phyloP scores from a whole-genome alignment of 2,329 filamentous ascomycete species.

The Fusarium bulbicola region DNA sequence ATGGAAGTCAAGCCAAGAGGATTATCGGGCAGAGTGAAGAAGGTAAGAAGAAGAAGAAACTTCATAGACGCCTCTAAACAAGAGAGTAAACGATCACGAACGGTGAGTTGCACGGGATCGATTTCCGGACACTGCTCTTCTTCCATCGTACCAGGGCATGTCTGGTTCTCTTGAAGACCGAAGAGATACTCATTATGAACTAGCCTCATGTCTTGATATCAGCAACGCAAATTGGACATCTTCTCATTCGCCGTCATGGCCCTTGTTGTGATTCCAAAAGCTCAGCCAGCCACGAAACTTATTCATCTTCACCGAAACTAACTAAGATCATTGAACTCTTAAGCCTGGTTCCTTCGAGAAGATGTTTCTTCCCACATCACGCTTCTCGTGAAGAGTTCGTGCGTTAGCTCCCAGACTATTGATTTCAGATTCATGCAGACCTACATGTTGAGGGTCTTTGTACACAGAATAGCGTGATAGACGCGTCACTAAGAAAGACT shows the following conservation, averaged over 20 bases:
- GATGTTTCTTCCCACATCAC: neutral
- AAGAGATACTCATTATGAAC: neutral
- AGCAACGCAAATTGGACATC: neutral
- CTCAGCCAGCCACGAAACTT: neutral
- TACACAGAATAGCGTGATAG: neutral
- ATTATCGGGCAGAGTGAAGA: rapidly evolving
- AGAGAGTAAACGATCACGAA: rapidly evolving
- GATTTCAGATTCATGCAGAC: constrained; percentile 2
- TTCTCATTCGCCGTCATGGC: rapidly evolving
- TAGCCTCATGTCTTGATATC: rapidly evolving
- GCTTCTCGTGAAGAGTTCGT: neutral
- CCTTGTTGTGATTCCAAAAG: neutral
- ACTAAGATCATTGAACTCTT: neutral
- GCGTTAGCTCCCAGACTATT: neutral
- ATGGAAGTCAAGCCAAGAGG: rapidly evolving
- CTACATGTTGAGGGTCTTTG: neutral
- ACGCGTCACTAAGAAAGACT: neutral
- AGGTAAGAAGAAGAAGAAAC: rapidly evolving
- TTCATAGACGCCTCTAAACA: too few species aligned
- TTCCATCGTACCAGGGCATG: too few species aligned
- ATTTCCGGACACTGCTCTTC: neutral
- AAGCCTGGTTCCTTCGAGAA: rapidly evolving
- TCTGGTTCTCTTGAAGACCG: rapidly evolving
- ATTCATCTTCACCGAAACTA: too few species aligned
- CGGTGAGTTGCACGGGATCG: neutral